phyloP scores from a whole-genome alignment of 2,329 filamentous ascomycete genomes.

The Aspergillus niger region DNA sequence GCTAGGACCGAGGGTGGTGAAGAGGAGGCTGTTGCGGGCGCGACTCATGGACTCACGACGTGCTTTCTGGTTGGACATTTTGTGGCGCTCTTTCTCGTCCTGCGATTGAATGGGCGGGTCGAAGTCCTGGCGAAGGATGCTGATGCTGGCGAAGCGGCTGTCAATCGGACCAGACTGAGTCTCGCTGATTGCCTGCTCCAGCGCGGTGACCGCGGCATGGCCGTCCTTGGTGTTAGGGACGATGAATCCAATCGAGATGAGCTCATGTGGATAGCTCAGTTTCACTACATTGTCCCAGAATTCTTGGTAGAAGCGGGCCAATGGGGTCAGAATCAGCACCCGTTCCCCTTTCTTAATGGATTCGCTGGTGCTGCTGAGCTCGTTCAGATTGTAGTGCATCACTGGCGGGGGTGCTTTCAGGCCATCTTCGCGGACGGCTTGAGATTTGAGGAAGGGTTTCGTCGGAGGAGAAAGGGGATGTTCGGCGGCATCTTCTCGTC shows the following conservation, averaged over 20 bases:
- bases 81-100: conserved; percentile 85
- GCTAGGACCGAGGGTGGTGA: conserved; percentile 86
- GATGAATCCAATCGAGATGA: conserved; percentile 95
- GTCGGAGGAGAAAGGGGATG: conserved; percentile 74
- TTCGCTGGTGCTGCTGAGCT: conserved; percentile 77
- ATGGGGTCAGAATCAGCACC: conserved; percentile 86
- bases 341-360: conserved; percentile 80
- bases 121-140: conserved; percentile 93
- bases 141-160: conserved; percentile 86
- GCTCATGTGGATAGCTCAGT: conserved; percentile 85
- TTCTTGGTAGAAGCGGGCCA: conserved; percentile 87
- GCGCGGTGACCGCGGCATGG: conserved; percentile 76
- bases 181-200: conserved; percentile 82
- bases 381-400: conserved; percentile 91
- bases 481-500: conserved; percentile 61
- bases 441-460: conserved; percentile 70
- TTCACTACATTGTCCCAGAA: conserved; percentile 94
- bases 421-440: conserved; percentile 49
- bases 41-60: conserved; percentile 88
- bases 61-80: conserved; percentile 83
- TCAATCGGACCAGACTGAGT: conserved; percentile 81
- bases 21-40: conserved; percentile 89
- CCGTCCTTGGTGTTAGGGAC: conserved; percentile 91
- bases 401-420: conserved; percentile 74
- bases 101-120: conserved; percentile 79